Evolutionary conservation across 352 stramenopile species (phyloP).

Genomic region (Pythium guiyangense): DNA sequence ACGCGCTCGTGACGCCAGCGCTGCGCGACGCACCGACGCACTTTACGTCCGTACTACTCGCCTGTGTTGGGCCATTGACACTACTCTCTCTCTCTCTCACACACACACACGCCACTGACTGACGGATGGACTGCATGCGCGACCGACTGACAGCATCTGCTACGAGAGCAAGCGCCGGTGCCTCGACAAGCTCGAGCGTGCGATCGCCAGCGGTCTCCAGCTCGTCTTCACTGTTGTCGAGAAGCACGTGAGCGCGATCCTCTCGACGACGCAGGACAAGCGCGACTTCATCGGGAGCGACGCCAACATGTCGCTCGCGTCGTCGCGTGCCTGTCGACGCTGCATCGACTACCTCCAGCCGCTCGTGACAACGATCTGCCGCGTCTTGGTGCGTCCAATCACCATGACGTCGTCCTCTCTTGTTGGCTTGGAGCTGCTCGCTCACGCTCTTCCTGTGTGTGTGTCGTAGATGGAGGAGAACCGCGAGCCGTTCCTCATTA

Average conservation of each 20-base stretch:
- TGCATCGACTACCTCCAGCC: constrained; percentile 70
- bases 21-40: constrained; percentile 56
- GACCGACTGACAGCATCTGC: constrained; percentile 50
- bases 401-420: too few species aligned
- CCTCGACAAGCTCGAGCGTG: constrained; percentile 55
- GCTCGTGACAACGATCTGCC: constrained; percentile 39
- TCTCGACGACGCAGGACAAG: constrained; percentile 63
- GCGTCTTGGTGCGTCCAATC: constrained; percentile 42
- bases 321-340: constrained; percentile 61
- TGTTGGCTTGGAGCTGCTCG: too few species aligned
- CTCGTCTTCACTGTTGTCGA: constrained; percentile 57
- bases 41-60: constrained; percentile 39
- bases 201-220: constrained; percentile 40
- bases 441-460: not conserved
- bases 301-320: constrained; percentile 67
- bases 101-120: too few species aligned
- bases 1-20: constrained; percentile 28
- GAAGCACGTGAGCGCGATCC: constrained; percentile 44
- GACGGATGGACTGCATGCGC: not conserved
- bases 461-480: constrained; percentile 53
- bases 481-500: constrained; percentile 52
- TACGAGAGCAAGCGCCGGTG: constrained; percentile 71
- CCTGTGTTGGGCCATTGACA: not conserved
- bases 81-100: too few species aligned
- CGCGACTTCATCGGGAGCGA: constrained; percentile 71